Conservation (phyloP, 1,284 basidiomycete genomes). For the Clitocybe nebularis region DNA sequence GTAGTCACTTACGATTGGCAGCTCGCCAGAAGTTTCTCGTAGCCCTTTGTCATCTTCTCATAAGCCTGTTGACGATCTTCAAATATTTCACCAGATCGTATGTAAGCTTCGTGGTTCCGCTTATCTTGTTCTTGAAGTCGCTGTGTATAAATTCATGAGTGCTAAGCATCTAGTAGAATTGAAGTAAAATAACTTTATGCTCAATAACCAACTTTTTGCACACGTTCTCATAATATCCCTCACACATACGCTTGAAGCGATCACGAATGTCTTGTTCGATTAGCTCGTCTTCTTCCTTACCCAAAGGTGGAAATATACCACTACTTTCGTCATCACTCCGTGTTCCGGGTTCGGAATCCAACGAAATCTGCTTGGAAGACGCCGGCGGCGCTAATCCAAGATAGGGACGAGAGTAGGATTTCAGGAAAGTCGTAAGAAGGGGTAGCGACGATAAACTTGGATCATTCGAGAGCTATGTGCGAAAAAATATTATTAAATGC, state of each 20-base stretch:
- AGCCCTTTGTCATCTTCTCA: conserved; percentile 95
- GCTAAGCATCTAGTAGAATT: conserved; percentile 1
- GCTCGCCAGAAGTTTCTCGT: conserved; percentile 85
- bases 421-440: conserved; percentile 80
- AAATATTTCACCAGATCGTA: conserved; percentile 97
- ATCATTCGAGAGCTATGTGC: conserved; percentile 83
- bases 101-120: conserved; percentile 97
- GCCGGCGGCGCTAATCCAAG: conserved; percentile 64
- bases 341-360: conserved; percentile 49
- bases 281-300: conserved; percentile 63
- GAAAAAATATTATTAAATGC: too few relatives aligned
- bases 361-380: conserved; percentile 52
- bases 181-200: conserved; percentile 61
- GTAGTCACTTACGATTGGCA: conserved; percentile 69
- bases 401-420: conserved; percentile 78
- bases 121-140: conserved; percentile 95
- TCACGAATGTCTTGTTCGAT: conserved; percentile 82
- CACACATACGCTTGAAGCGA: conserved; percentile 90
- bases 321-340: conserved; percentile 38
- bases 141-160: conserved; percentile 36
- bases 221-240: conserved; percentile 90
- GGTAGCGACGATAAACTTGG: conserved; percentile 83
- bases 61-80: conserved; percentile 98
- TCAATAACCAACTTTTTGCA: conserved; percentile 89
- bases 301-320: conserved; percentile 37